Evolutionary conservation across 78 protist species (phyloP), one percentile per base, ranked within the genome.

Genomic region (Chrysochromulina parva): DNA sequence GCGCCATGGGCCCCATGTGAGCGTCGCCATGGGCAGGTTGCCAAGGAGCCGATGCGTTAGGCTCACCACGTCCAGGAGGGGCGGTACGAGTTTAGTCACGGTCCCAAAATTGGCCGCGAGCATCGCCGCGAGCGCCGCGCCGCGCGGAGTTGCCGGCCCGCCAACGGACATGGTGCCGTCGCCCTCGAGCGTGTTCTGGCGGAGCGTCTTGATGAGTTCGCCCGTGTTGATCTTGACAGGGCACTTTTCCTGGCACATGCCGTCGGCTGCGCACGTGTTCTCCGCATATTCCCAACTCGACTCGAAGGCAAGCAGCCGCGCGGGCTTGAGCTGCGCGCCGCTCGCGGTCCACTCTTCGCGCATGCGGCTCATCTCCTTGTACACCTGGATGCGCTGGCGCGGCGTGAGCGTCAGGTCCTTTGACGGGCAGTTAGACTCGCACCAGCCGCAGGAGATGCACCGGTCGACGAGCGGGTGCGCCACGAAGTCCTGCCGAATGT

Each of bases 201-300:
- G 82, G 57, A 92, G 71, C 14, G 62, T 76, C 88, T 92, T 92
- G 76, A 92, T 67, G 91, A 92, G 62, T 57, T 85, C 53, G 55
- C 94, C 94, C 19, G 94, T 92, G 91, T 92, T 86, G 91, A 92
- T 88, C 76, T 57, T 60, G 52, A 92, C 94, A 26, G 94, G 94
- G 74, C 94, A 92, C 94, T 92, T 92, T 53, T 60, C 91, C 53
- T 84, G 73, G 89, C 94, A 92, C 94, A 92, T 92, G 67, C 94
- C 94, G 71, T 88, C 91, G 24, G 94, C 89, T 2, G 94, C 94
- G 90, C 94, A 92, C 48, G 90, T 88, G 62, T 54, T 78, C 58
- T 71, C 69, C 71, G 50, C 73, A 3, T 9, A 3, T 7, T 57
- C 85, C 66, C 22, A 16, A 14, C 59, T 3, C n/a, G 82, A 58